Conservation (phyloP, 2,329 filamentous ascomycete genomes). For the Chaetoscypha palmicola region DNA sequence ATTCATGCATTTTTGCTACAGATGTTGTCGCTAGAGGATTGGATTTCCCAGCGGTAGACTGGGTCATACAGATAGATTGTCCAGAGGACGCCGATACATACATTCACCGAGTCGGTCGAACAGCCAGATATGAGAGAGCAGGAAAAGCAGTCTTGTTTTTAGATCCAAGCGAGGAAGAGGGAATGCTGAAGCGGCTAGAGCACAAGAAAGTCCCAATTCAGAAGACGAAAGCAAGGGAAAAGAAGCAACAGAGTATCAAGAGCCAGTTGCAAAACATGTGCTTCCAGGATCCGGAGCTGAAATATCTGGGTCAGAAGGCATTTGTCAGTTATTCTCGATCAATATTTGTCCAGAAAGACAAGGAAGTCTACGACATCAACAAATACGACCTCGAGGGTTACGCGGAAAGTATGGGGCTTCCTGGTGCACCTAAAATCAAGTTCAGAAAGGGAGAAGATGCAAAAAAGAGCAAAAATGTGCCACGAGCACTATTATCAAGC, state of each 20-base stretch:
- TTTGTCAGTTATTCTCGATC: constrained; percentile 87
- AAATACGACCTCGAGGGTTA: constrained; percentile 80
- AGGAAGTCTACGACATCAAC: constrained; percentile 80
- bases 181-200: constrained; percentile 80
- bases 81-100: constrained; percentile 97
- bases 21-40: constrained; percentile 91
- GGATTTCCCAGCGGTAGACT: constrained; percentile 94
- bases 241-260: constrained; percentile 81
- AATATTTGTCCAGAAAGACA: constrained; percentile 82
- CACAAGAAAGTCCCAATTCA: constrained; percentile 86
- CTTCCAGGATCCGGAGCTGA: constrained; percentile 88
- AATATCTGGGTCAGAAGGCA: constrained; percentile 92
- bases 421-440: constrained; percentile 86
- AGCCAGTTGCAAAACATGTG: constrained; percentile 88
- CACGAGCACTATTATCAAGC: constrained; percentile 58
- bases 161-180: constrained; percentile 83
- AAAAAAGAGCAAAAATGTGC: constrained; percentile 81
- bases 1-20: constrained; percentile 87
- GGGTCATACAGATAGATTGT: constrained; percentile 97
- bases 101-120: constrained; percentile 91
- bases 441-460: constrained; percentile 85
- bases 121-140: constrained; percentile 84
- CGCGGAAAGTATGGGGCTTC: constrained; percentile 77
- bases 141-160: constrained; percentile 87
- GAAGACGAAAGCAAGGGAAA: constrained; percentile 76